Conservation (phyloP, 1,139 yeast species). For the Hemisphaericaspora xylofermentans region DNA sequence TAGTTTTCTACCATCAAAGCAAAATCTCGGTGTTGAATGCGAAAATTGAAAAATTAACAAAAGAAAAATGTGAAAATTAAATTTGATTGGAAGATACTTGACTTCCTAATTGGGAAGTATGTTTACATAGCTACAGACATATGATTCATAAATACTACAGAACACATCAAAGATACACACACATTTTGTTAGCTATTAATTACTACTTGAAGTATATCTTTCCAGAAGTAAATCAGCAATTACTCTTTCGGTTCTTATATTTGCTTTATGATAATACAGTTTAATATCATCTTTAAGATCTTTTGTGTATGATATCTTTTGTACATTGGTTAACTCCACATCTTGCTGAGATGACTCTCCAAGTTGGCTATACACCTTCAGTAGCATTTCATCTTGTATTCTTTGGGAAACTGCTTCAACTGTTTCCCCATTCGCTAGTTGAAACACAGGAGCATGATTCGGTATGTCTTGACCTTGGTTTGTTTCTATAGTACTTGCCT, state of each 20-base stretch:
- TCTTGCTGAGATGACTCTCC: neutral
- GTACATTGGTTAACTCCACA: neutral
- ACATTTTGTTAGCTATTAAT: constrained; percentile 1
- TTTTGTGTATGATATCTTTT: constrained; percentile 13
- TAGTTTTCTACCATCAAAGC: neutral
- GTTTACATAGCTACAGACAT: constrained; percentile 1
- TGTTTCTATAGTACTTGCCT: neutral
- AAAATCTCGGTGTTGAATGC: constrained; percentile 7
- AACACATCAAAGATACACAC: neutral
- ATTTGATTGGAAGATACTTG: constrained; percentile 40
- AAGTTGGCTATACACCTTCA: constrained; percentile 19
- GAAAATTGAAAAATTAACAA: neutral
- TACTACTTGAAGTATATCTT: constrained; percentile 14
- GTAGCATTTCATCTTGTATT: constrained; percentile 24
- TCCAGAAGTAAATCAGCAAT: constrained; percentile 27
- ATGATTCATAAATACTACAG: too few species aligned
- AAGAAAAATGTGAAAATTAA: neutral
- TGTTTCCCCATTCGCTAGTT: constrained; percentile 21
- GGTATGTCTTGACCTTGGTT: constrained; percentile 1
- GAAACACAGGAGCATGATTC: constrained; percentile 12
- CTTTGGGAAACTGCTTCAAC: constrained; percentile 28
- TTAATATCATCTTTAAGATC: constrained; percentile 35
- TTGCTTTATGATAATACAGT: constrained; percentile 28
- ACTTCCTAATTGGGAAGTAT: constrained; percentile 33
- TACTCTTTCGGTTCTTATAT: constrained; percentile 28